Evolutionary conservation across 805 yeast genomes (phyloP).

Genomic region (Pichia sporocuriosa): DNA sequence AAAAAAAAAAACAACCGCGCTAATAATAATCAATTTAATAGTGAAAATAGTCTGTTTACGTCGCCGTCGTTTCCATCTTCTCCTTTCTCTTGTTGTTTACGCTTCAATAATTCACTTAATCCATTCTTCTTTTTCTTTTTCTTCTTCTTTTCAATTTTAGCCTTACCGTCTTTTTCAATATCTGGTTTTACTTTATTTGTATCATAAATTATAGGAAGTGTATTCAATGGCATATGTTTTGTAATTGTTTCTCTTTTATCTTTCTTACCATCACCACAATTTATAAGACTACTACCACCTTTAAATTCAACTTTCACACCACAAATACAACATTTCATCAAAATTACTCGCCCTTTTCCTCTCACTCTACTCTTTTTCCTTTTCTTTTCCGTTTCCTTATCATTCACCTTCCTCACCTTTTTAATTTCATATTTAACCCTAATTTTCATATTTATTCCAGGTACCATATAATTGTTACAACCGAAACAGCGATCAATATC

Average conservation of each 20-base stretch:
- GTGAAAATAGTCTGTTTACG: not conserved
- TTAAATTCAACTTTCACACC: not conserved
- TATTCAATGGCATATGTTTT: not conserved
- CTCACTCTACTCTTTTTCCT: slow-evolving; percentile 4
- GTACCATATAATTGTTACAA: slow-evolving; percentile 11
- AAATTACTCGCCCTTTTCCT: slow-evolving; percentile 1
- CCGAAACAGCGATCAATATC: slow-evolving; percentile 5
- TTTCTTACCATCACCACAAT: no score
- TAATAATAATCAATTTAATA: no score
- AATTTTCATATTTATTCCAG: slow-evolving; percentile 13
- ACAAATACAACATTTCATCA: not conserved
- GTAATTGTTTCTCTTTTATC: no score
- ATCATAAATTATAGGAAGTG: no score
- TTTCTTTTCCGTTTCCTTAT: slow-evolving; percentile 3
- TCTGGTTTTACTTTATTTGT: not conserved
- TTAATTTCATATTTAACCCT: slow-evolving; percentile 9
- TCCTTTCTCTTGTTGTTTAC: slow-evolving; percentile 15
- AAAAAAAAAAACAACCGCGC: no score
- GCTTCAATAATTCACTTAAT: slow-evolving; percentile 18
- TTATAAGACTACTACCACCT: no score
- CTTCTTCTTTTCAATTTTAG: slow-evolving; percentile 12
- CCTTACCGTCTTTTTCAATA: slow-evolving; percentile 6
- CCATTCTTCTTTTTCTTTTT: slow-evolving; percentile 24
- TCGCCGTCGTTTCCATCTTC: slow-evolving; percentile 1
- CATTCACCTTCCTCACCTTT: no score